Conservation (phyloP, 2,329 filamentous ascomycete genomes). For the Plectosphaerella sp. region DNA sequence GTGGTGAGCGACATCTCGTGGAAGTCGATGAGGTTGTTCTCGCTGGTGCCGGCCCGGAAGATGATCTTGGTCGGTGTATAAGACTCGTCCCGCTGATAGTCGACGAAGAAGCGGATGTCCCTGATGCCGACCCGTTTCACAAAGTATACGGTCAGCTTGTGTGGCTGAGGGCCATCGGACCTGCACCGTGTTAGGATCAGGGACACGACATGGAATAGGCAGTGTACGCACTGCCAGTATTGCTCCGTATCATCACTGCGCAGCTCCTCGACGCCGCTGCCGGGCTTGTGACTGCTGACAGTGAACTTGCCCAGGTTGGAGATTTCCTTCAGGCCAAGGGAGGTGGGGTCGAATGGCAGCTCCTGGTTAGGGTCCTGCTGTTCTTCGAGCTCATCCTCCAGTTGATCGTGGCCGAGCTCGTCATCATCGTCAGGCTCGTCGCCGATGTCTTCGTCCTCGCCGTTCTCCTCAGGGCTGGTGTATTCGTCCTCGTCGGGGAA, state of each 20-base stretch:
- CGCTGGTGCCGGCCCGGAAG: conserved; percentile 83
- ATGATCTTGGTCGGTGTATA: conserved; percentile 94
- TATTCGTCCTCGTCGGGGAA: conserved; percentile 18
- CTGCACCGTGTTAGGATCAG: conserved; percentile 26
- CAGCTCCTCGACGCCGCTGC: conserved; percentile 72
- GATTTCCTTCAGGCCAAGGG: conserved; percentile 70
- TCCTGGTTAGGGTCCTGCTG: conserved; percentile 30
- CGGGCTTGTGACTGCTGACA: conserved; percentile 76
- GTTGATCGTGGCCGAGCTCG: neutral
- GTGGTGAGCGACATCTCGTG: conserved; percentile 72
- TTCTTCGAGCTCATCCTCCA: conserved; percentile 25
- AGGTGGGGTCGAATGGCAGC: conserved; percentile 45
- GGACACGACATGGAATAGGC: neutral
- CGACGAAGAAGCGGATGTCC: conserved; percentile 77
- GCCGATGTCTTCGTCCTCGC: conserved; percentile 14
- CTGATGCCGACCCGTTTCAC: conserved; percentile 77
- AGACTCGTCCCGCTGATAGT: conserved; percentile 89
- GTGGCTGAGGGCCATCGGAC: conserved; percentile 80
- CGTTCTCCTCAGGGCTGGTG: conserved; percentile 24
- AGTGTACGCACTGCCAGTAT: conserved; percentile 65
- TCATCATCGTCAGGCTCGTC: conserved; percentile 14
- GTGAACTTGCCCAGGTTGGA: conserved; percentile 80
- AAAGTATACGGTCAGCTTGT: conserved; percentile 80
- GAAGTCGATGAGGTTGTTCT: conserved; percentile 89
- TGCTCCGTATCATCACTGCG: conserved; percentile 66